Base-by-base conservation (phyloP, 306 rosid genomes). In the Acmispon strigosus region DNA sequence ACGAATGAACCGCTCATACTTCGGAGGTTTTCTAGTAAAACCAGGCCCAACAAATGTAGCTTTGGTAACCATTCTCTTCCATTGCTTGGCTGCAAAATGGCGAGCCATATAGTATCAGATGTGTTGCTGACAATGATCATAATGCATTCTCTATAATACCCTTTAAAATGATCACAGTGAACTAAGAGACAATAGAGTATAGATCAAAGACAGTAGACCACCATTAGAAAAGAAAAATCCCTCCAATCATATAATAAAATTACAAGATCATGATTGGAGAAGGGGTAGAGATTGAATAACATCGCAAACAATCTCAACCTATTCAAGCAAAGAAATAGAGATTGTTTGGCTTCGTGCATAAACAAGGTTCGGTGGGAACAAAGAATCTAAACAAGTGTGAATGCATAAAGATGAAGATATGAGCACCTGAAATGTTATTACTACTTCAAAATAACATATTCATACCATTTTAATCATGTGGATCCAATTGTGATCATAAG, bases 11-110 rank as follows among this genome's bases (percentile, higher is more conserved):
- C 99, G 86, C 80, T 94, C 99, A 0, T 94, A 94, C 78, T 94
- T 94, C 1, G 99, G 97, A 69, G 98, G 97, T 70, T 94, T 94
- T 85, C 98, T 83, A 2, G 98, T 90, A 79, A 94, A 94, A 63
- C 92, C 83, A 62, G 97, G 84, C 58, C 98, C 97, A 15, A 94
- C 98, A 82, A 94, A 94, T 66, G 95, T 94, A 58, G 98, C 98
- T 83, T 94, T 94, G 13, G 97, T 91, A 70, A 90, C 82, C 98
- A 94, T 94, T 79, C 98, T 87, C 88, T 94, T 94, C 97, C 97
- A 94, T 70, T 94, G 97, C 82, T 94, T 94, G 48, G 96, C 98
- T 94, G 78, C 15, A 83, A 76, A 67, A 75, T 34, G 29, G 22
- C 45, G 3, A 71, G 64, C 62, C 48, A 16, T 18, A 47, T 11